Evolutionary conservation across 345 rosid species (phyloP).

Genomic region (Ailanthus altissimus): DNA sequence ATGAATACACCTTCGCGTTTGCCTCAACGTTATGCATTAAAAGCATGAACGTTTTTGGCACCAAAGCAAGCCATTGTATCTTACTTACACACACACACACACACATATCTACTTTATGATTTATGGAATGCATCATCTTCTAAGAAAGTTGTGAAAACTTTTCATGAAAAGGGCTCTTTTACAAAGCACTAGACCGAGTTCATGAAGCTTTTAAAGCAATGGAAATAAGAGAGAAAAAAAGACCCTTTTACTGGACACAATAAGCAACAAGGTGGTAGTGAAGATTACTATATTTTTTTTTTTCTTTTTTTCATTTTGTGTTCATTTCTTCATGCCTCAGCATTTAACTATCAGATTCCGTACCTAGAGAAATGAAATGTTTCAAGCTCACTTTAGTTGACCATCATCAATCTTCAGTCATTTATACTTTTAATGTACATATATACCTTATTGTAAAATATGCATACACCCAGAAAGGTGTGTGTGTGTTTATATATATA

Average conservation of each 20-base stretch:
- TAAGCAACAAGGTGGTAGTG: no score
- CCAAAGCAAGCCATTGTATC: no score
- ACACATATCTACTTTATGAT: no score
- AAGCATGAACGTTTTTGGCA: background rate
- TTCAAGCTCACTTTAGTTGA: background rate
- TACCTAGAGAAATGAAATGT: background rate
- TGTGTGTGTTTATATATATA: no score
- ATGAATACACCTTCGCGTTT: background rate
- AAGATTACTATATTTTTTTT: no score
- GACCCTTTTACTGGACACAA: no score
- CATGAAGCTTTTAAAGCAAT: background rate
- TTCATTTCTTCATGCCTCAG: background rate
- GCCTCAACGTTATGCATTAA: background rate
- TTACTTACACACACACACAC: no score
- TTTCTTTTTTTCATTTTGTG: background rate
- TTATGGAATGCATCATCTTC: background rate
- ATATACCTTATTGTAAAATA: background rate
- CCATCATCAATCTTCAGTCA: background rate
- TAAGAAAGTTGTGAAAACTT: background rate
- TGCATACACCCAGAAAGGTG: no score
- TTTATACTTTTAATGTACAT: background rate
- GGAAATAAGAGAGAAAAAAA: no score
- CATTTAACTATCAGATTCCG: background rate
- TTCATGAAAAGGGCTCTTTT: background rate
- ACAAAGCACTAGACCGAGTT: background rate